These are phyloP conservation scores for Gnetum montanum DNA, from an alignment of 75 land plant genomes.

Conservation along the genomic window DNA sequence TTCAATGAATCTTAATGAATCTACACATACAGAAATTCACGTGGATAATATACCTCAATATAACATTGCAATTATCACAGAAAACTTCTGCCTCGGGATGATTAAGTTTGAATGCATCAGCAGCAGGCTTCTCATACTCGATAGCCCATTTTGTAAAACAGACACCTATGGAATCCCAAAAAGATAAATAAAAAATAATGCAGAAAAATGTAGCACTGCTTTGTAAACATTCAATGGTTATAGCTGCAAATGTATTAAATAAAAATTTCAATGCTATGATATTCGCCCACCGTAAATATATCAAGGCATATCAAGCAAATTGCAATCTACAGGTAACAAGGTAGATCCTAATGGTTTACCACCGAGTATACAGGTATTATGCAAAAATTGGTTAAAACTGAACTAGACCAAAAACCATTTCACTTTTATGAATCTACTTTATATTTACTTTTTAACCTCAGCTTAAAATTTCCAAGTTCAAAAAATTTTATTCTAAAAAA, in stretches of 20 bases:
- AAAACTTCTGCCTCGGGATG: constrained; percentile 77
- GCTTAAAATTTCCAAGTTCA: too few relatives aligned
- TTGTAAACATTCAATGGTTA: too few relatives aligned
- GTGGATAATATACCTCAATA: constrained; percentile 50
- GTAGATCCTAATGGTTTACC: too few relatives aligned
- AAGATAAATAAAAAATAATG: neutral
- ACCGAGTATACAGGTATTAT: too few relatives aligned
- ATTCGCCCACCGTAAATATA: neutral
- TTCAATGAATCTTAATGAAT: neutral
- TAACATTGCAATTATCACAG: constrained; percentile 86
- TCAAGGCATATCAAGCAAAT: neutral
- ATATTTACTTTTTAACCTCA: too few relatives aligned
- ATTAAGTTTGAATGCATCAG: constrained; percentile 81
- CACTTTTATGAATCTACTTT: too few relatives aligned
- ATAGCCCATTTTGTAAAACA: constrained; percentile 87
- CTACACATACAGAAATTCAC: neutral
- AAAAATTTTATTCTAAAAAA: too few relatives aligned
- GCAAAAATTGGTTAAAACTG: too few relatives aligned
- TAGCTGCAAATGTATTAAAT: too few relatives aligned
- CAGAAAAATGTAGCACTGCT: neutral
- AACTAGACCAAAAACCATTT: too few relatives aligned
- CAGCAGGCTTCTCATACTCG: constrained; percentile 93
- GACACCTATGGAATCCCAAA: constrained; percentile 35
- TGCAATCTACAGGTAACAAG: neutral
- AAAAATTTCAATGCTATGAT: neutral